Conservation (phyloP, 768 basidiomycete genomes). For the Gelatoporia subvermispora region DNA sequence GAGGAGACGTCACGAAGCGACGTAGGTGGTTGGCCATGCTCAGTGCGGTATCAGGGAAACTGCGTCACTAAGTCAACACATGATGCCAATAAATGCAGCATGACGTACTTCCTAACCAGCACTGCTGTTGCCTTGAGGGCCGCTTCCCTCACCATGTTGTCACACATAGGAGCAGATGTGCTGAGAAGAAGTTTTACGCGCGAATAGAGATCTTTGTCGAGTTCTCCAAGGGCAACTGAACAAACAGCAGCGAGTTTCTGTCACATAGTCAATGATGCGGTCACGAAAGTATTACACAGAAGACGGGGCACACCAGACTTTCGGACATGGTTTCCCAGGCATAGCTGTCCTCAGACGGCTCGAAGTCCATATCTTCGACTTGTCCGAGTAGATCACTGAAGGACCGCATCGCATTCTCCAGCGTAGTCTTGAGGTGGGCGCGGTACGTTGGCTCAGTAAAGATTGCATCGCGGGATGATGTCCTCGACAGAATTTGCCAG, state of each 20-base stretch:
- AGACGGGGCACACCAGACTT: constrained; percentile 54
- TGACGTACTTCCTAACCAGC: constrained; percentile 70
- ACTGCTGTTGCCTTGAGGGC: constrained; percentile 83
- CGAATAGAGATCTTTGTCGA: constrained; percentile 65
- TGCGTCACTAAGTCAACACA: constrained; percentile 23
- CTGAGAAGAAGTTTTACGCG: constrained; percentile 73
- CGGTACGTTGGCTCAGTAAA: constrained; percentile 25
- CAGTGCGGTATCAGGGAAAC: constrained; percentile 77
- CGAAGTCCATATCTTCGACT: constrained; percentile 77
- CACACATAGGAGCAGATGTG: constrained; percentile 73
- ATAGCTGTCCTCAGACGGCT: constrained; percentile 81
- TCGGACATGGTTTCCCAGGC: constrained; percentile 93
- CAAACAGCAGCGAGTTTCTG: constrained; percentile 87
- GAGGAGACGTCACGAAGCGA: constrained; percentile 82
- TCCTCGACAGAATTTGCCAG: constrained; percentile 65
- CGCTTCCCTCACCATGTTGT: constrained; percentile 84
- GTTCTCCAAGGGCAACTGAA: constrained; percentile 61
- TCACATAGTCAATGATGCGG: neutral
- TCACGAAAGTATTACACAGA: neutral
- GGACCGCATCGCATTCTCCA: constrained; percentile 64
- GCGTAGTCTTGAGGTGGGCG: constrained; percentile 38
- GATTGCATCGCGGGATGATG: constrained; percentile 40
- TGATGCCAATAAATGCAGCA: neutral
- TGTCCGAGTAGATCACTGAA: constrained; percentile 75
- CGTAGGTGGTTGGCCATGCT: constrained; percentile 75